Evolutionary conservation across 1,284 basidiomycete species (phyloP).

Genomic region (Flammula alnicola): DNA sequence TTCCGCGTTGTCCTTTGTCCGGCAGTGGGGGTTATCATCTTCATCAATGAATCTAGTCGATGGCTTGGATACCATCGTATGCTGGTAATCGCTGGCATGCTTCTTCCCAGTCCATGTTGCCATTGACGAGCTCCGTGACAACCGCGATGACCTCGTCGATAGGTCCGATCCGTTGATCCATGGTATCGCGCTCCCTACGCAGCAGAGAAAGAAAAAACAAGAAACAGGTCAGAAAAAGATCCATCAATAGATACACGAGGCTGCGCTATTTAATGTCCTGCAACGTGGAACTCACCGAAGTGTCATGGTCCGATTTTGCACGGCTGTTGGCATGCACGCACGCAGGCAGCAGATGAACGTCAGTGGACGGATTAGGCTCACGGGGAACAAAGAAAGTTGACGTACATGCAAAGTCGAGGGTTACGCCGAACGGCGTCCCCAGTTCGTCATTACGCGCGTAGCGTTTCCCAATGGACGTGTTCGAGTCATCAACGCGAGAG

Average conservation of each 20-base stretch:
- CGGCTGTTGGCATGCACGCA: too few species aligned
- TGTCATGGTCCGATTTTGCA: slow-evolving; percentile 89
- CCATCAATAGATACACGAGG: too few species aligned
- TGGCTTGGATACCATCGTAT: slow-evolving; percentile 92
- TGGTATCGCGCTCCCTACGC: slow-evolving; percentile 92
- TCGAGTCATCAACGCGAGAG: slow-evolving; percentile 94
- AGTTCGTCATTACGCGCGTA: slow-evolving; percentile 99
- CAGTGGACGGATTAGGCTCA: slow-evolving; percentile 8
- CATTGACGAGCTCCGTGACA: slow-evolving; percentile 79
- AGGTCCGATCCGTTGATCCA: slow-evolving; percentile 89
- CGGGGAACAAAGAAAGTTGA: slow-evolving; percentile 29
- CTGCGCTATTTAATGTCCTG: not conserved
- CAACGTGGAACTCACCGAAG: slow-evolving; percentile 62
- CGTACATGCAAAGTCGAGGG: slow-evolving; percentile 96
- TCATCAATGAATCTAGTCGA: slow-evolving; percentile 41
- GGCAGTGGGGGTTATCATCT: not conserved
- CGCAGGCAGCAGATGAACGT: slow-evolving; percentile 5
- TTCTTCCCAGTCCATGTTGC: slow-evolving; percentile 77
- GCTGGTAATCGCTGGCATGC: slow-evolving; percentile 76
- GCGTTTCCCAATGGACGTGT: slow-evolving; percentile 93
- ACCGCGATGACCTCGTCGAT: slow-evolving; percentile 90
- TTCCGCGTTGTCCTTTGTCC: not conserved
- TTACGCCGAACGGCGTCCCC: slow-evolving; percentile 96
- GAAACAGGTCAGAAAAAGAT: slow-evolving; percentile 13
- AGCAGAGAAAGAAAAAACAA: slow-evolving; percentile 21